Base-by-base conservation (phyloP, 306 rosid genomes). In the Arachis hypogaea region DNA sequence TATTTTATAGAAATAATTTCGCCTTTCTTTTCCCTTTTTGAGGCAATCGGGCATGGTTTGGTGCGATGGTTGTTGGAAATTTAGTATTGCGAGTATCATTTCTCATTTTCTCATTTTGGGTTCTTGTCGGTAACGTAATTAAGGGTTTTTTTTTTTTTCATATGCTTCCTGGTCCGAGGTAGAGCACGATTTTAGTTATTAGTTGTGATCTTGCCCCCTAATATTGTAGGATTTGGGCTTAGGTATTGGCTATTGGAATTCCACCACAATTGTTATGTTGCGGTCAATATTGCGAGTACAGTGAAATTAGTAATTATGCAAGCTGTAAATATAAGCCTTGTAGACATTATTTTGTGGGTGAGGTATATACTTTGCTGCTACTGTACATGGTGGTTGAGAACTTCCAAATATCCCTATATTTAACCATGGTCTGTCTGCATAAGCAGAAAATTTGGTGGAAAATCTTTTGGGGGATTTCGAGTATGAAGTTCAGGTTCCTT, bases 391-490 rank as follows among this genome's bases (percentile, higher is more conserved):
- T 64, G 56, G 52, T 59, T 52, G 66, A 45, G 80, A 71, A 54
- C 41, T 61, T 76, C 62, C 41, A 68, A 68, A 58, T 67, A 8
- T 64, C 61, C 18, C 3, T 78, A 67, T 9, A 11, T 66, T 73
- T 72, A 46, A 42, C 51, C 52, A 59, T 11, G 59, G 73, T 74
- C 16, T 41, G 75, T 69, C 81, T 60, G 65, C 28, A 51, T 65
- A 40, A 78, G 74, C 87, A 86, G 90, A 86, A 76, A 86, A 86
- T 77, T 81, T 86, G 86, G 90, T 86, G 84, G 90, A 86, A 72
- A 83, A 86, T 69, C 88, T 86, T 55, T 80, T 86, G 84, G 88
- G 84, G 7, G 90, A 86, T 83, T 86, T 86, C 11, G 88, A 83
- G 86, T 86, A 78, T 73, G 90, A 86, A 76, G 81, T 83, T 71